phyloP scores from a whole-genome alignment of 768 basidiomycete species.

The Coprinopsis sp. region DNA sequence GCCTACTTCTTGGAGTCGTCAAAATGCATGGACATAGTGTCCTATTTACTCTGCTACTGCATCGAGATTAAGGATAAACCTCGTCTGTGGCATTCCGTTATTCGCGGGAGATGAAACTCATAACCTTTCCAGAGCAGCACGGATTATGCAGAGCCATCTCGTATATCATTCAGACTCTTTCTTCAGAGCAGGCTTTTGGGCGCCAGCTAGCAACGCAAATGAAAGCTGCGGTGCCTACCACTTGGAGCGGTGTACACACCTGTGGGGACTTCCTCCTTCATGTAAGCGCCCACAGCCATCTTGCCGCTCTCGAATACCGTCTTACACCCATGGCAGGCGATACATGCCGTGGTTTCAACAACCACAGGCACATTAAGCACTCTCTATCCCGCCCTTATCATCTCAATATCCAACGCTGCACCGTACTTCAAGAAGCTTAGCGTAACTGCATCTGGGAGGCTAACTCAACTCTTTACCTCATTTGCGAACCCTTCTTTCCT shows the following conservation, averaged over 20 bases:
- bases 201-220: conserved; percentile 60
- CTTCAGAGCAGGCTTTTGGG: conserved; percentile 79
- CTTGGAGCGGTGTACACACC: conserved; percentile 70
- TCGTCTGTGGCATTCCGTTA: conserved; percentile 44
- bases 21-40: conserved; percentile 70
- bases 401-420: conserved; percentile 82
- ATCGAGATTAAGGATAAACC: conserved; percentile 93
- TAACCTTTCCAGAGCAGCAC: conserved; percentile 87
- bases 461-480: conserved; percentile 86
- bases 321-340: conserved; percentile 47
- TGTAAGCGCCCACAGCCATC: conserved; percentile 36
- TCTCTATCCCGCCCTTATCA: conserved; percentile 89
- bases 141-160: conserved; percentile 85
- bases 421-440: conserved; percentile 82
- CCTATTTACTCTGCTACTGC: conserved; percentile 73
- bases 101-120: too few relatives aligned
- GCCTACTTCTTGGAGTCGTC: conserved; percentile 77
- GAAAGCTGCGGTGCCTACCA: conserved; percentile 63
- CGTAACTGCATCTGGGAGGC: conserved; percentile 73
- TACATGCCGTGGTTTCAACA: conserved; percentile 87
- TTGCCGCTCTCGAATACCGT: background rate
- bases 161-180: conserved; percentile 88
- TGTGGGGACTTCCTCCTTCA: conserved; percentile 86
- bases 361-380: conserved; percentile 79
- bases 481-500: conserved; percentile 89